Conservation (phyloP, 148 eudicot species). For the Arctostaphylos glauca region DNA sequence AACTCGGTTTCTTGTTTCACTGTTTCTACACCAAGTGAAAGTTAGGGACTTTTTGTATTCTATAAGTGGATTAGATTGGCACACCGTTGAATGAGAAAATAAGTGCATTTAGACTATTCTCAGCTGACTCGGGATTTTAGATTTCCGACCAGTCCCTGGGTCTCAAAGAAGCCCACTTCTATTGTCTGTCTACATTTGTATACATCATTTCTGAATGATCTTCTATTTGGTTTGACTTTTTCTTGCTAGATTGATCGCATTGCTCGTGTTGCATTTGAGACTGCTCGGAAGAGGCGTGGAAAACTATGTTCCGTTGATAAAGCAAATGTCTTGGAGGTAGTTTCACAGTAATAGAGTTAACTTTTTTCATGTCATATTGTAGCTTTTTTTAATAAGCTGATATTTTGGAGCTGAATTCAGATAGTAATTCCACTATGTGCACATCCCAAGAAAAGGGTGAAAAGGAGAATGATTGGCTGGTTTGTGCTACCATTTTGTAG, state of each 20-base stretch:
- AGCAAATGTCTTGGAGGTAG: constrained; percentile 97
- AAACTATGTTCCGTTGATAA: constrained; percentile 98
- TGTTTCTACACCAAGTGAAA: neutral
- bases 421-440: neutral
- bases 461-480: neutral
- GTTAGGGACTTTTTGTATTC: neutral
- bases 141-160: neutral
- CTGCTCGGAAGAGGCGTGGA: constrained; percentile 82
- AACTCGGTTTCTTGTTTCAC: neutral
- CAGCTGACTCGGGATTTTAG: neutral
- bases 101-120: neutral
- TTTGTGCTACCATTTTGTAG: neutral
- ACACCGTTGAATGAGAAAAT: neutral
- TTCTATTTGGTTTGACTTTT: neutral
- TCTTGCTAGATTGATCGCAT: constrained; percentile 80
- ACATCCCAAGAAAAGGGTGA: neutral
- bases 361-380: neutral
- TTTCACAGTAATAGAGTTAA: neutral
- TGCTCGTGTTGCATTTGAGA: constrained; percentile 95
- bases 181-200: neutral
- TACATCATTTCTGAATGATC: neutral
- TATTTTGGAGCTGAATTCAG: neutral
- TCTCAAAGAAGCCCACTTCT: neutral
- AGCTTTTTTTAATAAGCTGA: neutral
- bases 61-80: neutral